A percentile compares a stretch with the other conserved stretches of the same genome.
These are phyloP conservation scores for Sclerotinia glacialis DNA, from an alignment of 2,329 filamentous ascomycete genomes.

Conservation along the genomic window DNA sequence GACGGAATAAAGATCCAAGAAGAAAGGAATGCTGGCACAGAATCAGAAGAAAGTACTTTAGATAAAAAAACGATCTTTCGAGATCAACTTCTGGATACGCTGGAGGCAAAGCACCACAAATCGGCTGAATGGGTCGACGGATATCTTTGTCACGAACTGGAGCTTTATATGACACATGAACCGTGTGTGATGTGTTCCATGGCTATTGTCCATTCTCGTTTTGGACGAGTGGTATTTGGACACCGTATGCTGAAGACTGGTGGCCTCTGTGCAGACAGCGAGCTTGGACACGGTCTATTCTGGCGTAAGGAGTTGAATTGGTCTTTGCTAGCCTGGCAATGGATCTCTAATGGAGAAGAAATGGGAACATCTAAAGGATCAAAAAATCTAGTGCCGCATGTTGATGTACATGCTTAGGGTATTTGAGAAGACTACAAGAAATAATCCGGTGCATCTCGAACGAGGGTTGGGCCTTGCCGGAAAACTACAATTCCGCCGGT, in stretches of 20 bases:
- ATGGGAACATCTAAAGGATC: background rate
- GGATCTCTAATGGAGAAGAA: background rate
- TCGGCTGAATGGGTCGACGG: constrained; percentile 66
- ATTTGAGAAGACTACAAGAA: background rate
- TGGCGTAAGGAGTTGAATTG: constrained; percentile 80
- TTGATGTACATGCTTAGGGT: constrained; percentile 6
- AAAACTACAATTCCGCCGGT: background rate
- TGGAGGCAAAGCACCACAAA: constrained; percentile 59
- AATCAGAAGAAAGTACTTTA: constrained; percentile 37
- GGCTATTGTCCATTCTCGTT: constrained; percentile 91
- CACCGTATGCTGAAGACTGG: constrained; percentile 77
- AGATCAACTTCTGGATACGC: constrained; percentile 63
- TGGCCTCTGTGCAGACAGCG: constrained; percentile 74
- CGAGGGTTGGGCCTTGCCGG: background rate
- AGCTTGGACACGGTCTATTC: constrained; percentile 63
- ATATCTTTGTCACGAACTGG: constrained; percentile 90
- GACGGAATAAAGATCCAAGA: constrained; percentile 46
- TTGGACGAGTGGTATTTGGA: constrained; percentile 80
- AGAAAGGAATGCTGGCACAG: constrained; percentile 29
- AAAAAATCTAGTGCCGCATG: background rate
- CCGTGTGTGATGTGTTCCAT: constrained; percentile 96
- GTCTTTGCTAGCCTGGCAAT: constrained; percentile 77
- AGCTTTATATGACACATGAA: constrained; percentile 93
- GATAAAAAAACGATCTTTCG: constrained; percentile 54
- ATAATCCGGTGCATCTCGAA: background rate